Conservation (phyloP, 495 filamentous ascomycete genomes). For the Penicillium fimorum region DNA sequence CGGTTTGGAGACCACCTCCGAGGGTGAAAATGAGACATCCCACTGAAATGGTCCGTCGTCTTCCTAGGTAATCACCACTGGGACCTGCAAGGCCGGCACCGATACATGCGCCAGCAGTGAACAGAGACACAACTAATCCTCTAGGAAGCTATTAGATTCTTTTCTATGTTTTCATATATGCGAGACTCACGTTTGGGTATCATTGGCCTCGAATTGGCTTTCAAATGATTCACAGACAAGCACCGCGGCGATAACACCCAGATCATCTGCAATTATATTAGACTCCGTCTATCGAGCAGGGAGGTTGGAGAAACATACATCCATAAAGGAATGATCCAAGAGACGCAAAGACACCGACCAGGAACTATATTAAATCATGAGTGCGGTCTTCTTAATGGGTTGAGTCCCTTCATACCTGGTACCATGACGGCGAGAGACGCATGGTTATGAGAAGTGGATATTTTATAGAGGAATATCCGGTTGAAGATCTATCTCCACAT, state of each 20-base stretch:
- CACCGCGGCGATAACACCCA: constrained; percentile 62
- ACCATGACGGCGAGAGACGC: constrained; percentile 55
- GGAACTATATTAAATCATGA: constrained; percentile 47
- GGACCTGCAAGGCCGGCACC: constrained; percentile 41
- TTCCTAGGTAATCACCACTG: constrained; percentile 39
- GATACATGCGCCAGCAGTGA: constrained; percentile 53
- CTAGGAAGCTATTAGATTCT: constrained; percentile 26
- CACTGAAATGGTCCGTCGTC: constrained; percentile 43
- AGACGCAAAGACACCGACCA: constrained; percentile 62
- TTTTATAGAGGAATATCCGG: constrained; percentile 4
- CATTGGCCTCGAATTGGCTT: constrained; percentile 48
- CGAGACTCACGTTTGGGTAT: constrained; percentile 53
- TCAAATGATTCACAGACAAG: constrained; percentile 52
- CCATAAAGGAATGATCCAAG: constrained; percentile 61
- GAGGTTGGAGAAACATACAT: constrained; percentile 29
- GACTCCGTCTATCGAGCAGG: constrained; percentile 17
- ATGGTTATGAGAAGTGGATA: constrained; percentile 31
- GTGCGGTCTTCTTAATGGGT: not conserved
- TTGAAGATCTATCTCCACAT: constrained; percentile 25
- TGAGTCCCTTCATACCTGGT: constrained; percentile 43
- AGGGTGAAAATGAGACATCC: constrained; percentile 46
- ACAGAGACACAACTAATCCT: constrained; percentile 66
- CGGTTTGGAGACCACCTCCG: constrained; percentile 45
- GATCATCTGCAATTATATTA: constrained; percentile 36
- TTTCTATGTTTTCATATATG: not conserved